phyloP scores from a whole-genome alignment of 129 eudicot genomes.

The Sambucus nigra region DNA sequence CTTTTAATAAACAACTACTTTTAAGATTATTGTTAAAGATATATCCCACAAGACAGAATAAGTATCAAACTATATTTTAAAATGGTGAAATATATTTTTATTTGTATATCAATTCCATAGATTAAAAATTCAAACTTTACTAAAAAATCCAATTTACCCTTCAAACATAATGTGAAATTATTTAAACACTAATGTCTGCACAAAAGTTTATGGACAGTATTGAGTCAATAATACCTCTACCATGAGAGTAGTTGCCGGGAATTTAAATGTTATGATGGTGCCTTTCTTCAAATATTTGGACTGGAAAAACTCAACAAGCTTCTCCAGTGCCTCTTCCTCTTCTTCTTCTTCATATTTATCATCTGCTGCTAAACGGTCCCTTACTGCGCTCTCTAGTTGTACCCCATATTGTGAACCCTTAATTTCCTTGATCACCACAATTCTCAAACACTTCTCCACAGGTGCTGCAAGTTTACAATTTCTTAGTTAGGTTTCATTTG shows the following conservation, averaged over 20 bases:
- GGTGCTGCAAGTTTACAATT: slow-evolving; percentile 42
- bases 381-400: slow-evolving; percentile 82
- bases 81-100: too few species aligned
- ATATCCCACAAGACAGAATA: too few species aligned
- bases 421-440: slow-evolving; percentile 91
- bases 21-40: too few species aligned
- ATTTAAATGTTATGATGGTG: slow-evolving; percentile 46
- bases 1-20: too few species aligned
- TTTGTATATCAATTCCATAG: too few species aligned
- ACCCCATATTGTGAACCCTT: slow-evolving; percentile 89
- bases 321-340: slow-evolving; percentile 69
- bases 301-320: slow-evolving; percentile 63
- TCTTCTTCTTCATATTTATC: slow-evolving; percentile 96
- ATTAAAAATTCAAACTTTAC: too few species aligned
- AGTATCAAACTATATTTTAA: too few species aligned
- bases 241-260: slow-evolving; percentile 43
- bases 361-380: slow-evolving; percentile 80
- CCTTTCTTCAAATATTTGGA: slow-evolving; percentile 64
- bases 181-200: too few species aligned
- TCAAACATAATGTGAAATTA: too few species aligned
- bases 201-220: too few species aligned
- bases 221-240: slow-evolving; percentile 92
- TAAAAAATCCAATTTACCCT: too few species aligned
- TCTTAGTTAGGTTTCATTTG: background rate
- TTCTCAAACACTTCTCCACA: slow-evolving; percentile 55